These are phyloP conservation scores for Aspergillus uvarum DNA, from an alignment of 2,329 filamentous ascomycete species.

Conservation along the genomic window DNA sequence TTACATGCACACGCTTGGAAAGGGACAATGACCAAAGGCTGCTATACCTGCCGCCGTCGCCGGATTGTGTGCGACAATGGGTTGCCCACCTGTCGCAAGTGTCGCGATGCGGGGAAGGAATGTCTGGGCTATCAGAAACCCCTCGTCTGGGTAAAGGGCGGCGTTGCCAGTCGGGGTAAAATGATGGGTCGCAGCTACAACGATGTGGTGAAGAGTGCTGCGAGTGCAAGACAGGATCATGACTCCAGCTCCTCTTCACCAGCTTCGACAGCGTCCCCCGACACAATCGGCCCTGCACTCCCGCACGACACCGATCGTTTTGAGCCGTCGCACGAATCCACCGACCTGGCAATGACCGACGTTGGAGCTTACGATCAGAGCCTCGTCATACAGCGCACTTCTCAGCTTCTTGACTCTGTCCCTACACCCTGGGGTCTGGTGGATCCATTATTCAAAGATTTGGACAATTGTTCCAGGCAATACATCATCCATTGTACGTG, in stretches of 20 bases:
- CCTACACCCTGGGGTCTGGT: slow-evolving; percentile 43
- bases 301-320: not conserved
- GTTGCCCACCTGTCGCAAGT: slow-evolving; percentile 44
- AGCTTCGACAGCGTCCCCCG: not conserved
- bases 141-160: slow-evolving; percentile 45
- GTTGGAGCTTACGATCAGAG: not conserved
- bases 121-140: slow-evolving; percentile 46
- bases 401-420: slow-evolving; percentile 18
- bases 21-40: slow-evolving; percentile 40
- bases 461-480: slow-evolving; percentile 45
- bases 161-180: slow-evolving; percentile 46
- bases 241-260: not conserved
- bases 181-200: slow-evolving; percentile 56
- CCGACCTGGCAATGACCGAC: not conserved
- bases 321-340: not conserved
- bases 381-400: slow-evolving; percentile 1
- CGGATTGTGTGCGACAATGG: slow-evolving; percentile 47
- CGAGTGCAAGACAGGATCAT: not conserved
- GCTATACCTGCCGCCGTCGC: slow-evolving; percentile 46
- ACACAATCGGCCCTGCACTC: slow-evolving; percentile 14
- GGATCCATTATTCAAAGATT: slow-evolving; percentile 50
- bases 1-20: not conserved
- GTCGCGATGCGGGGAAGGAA: slow-evolving; percentile 44
- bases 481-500: slow-evolving; percentile 49
- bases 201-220: slow-evolving; percentile 29